Evolutionary conservation across 2,329 filamentous ascomycete genomes (phyloP), one percentile per base, ranked within the genome.

Genomic region (Pseudocercospora crystallina): DNA sequence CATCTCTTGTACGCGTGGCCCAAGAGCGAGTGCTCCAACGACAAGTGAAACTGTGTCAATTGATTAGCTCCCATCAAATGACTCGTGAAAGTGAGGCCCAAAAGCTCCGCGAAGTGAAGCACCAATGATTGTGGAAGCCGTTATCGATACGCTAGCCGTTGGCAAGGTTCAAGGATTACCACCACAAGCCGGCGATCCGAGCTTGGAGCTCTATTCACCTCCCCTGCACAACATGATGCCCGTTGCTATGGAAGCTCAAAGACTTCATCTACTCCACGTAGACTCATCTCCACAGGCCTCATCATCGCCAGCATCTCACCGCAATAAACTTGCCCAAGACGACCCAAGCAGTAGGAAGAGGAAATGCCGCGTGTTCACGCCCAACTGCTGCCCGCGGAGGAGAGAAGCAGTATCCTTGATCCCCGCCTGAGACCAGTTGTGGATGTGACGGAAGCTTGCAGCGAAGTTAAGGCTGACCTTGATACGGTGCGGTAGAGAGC

Each of bases 391-490:
- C 43, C 43, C 43, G 43, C 32, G 32, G 43, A 36, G 32, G 20
- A 26, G 20, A 26, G 20, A 26, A 26, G 20, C 7, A 26, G 20
- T 7, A 26, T 26, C 20, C 20, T 26, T 26, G 20, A 26, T 26
- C 20, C 20, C 20, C 20, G 20, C 20, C 20, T 26, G 47, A 49
- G 32, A 35, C 39, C 47, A 39, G 47, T 39, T 39, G 43, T 49
- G 32, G 47, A 36, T 34, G 46, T 49, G 47, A 40, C 43, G 43
- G 41, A 42, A 49, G 46, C 46, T 35, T 48, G 45, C 36, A 36
- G 46, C 47, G 33, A 43, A 43, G 38, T 38, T 41, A 53, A 49
- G 51, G 51, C 46, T 46, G 51, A 49, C 51, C 51, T 46, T 45
- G 51, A 53, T 46, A 41, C 20, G 20, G 20, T 26, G 33, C 38